Percentiles rank a stretch among this genome's conserved stretches.
These are phyloP conservation scores for Nakaseomyces uthaithaninus DNA, from an alignment of 1,139 yeast genomes.

Conservation along the genomic window DNA sequence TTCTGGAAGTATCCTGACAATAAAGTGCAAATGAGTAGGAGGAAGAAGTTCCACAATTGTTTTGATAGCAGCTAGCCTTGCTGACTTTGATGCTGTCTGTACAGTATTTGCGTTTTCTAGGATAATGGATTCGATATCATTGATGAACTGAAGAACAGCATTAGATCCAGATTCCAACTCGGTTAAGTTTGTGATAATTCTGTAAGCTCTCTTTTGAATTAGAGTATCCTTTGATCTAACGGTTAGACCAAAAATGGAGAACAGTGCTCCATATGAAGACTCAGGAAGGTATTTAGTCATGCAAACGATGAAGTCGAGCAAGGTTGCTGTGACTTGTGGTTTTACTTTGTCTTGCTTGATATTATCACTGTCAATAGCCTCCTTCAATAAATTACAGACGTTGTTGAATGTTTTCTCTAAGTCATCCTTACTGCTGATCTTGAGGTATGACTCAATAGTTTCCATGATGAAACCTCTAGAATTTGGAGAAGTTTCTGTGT, in stretches of 20 bases:
- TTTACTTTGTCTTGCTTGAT: constrained; percentile 26
- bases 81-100: constrained; percentile 71
- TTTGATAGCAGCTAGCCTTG: constrained; percentile 63
- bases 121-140: constrained; percentile 54
- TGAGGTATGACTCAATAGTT: constrained; percentile 72
- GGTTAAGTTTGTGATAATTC: constrained; percentile 62
- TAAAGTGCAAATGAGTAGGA: constrained; percentile 53
- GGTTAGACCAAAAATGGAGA: constrained; percentile 68
- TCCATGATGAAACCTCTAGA: constrained; percentile 79
- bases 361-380: constrained; percentile 61
- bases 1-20: constrained; percentile 79
- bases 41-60: constrained; percentile 58
- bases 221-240: constrained; percentile 53
- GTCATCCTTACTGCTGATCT: constrained; percentile 60
- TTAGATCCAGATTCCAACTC: constrained; percentile 60
- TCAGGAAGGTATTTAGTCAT: constrained; percentile 78
- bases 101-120: constrained; percentile 51
- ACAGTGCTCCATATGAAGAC: constrained; percentile 61
- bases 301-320: constrained; percentile 84
- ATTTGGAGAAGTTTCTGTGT: constrained; percentile 76
- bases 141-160: constrained; percentile 44
- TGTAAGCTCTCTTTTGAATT: constrained; percentile 83
- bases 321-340: constrained; percentile 59
- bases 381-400: constrained; percentile 69
- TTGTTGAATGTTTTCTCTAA: constrained; percentile 72